phyloP scores from a whole-genome alignment of 345 rosid species.

The Euclidium syriacum region DNA sequence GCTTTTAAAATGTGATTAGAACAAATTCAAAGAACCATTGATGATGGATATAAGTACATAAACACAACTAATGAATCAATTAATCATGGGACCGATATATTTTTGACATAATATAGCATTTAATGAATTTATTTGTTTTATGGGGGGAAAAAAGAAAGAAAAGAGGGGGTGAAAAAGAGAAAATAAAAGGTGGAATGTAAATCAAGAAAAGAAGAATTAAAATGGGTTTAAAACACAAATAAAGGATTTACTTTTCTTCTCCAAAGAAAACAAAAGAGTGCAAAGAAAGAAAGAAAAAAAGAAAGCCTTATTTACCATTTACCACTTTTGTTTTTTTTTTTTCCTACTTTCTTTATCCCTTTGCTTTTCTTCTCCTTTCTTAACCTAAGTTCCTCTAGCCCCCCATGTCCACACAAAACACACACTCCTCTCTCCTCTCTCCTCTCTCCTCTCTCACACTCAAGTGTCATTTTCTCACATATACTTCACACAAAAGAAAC shows the following conservation, averaged over 20 bases:
- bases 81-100: neutral
- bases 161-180: neutral
- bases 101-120: neutral
- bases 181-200: conserved; percentile 19
- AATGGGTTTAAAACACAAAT: conserved; percentile 13
- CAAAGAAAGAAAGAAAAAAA: conserved; percentile 37
- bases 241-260: conserved; percentile 28
- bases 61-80: neutral
- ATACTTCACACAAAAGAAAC: conserved; percentile 38
- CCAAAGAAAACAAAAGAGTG: conserved; percentile 30
- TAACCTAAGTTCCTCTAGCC: conserved; percentile 45
- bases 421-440: conserved; percentile 23
- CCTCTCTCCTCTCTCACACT: conserved; percentile 32
- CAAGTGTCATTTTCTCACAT: conserved; percentile 43
- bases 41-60: neutral
- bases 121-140: neutral
- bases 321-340: conserved; percentile 21
- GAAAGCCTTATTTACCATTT: conserved; percentile 33
- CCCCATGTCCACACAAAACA: conserved; percentile 66
- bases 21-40: neutral
- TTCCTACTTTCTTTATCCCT: conserved; percentile 9
- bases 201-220: conserved; percentile 19
- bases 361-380: conserved; percentile 31
- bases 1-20: neutral
- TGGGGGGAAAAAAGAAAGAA: neutral